Base-by-base conservation (phyloP, 257 asterid genomes). In the Nicotiana knightiana region DNA sequence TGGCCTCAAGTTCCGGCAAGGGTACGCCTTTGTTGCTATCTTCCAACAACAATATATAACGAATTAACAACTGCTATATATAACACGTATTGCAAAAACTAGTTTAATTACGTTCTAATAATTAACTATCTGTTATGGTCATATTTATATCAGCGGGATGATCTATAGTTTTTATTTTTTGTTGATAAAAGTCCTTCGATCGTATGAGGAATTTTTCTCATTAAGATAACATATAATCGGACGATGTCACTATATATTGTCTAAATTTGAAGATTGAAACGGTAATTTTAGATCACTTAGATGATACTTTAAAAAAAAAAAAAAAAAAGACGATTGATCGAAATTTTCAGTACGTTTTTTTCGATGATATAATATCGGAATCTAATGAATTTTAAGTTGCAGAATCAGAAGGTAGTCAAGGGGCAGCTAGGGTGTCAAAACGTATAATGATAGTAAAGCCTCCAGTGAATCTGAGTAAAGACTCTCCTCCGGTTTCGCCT, bases 391-490 rank as follows among this genome's bases (percentile, higher is more conserved):
- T 15, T 35, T 82, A 6, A 88, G 85, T 51, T 43, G 48, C 48
- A 43, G 91, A 84, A n/a, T 93, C 87, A 32, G 85, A 87, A 51
- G 83, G 26, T 3, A 53, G 84, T 28, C 94, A 87, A 65, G 97
- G 91, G 28, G 86, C 83, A 18, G 66, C 89, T 79, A 93, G 83
- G 83, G 97, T 96, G 87, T 94, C 99, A 10, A 90, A 96, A 87
- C 92, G 99, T 86, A 96, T 96, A 83, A 93, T 91, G 99, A 94
- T 96, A 76, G 86, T 94, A 0, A 96, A 88, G 88, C 97, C 97
- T 58, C 90, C 90, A 71, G 92, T 62, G 32, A 65, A 79, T 18
- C 85, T 71, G 83, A 86, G 18, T 63, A 93, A 84, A 65, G 99
- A 92, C 82, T 94, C 98, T 81, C 97, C 97, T 63, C 98, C 98